Conservation (phyloP, 345 rosid species). For the Noccaea caerulescens region DNA sequence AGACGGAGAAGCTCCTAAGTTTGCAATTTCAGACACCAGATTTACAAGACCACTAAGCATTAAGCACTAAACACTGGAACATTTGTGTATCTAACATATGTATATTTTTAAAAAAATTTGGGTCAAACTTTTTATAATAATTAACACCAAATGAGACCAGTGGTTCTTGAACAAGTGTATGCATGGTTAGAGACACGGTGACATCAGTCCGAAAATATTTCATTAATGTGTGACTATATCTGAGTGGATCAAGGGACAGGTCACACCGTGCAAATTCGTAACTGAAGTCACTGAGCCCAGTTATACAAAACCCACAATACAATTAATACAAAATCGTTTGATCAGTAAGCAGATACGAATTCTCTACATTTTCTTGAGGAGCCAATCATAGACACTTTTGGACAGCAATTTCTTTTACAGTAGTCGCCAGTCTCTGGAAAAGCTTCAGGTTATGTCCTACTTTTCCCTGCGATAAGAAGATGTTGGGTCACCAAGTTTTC, state of each 20-base stretch:
- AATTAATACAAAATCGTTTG: conserved; percentile 25
- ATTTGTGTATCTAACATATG: too few relatives aligned
- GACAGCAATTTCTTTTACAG: conserved; percentile 76
- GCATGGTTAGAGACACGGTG: too few relatives aligned
- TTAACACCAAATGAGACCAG: too few relatives aligned
- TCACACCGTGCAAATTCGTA: background rate
- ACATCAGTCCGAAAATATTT: too few relatives aligned
- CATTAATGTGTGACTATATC: too few relatives aligned
- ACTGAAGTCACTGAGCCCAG: background rate
- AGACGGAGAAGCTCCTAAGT: background rate
- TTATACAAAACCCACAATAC: conserved; percentile 23
- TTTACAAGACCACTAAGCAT: background rate
- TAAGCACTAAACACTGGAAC: too few relatives aligned
- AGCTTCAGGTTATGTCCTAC: conserved; percentile 76
- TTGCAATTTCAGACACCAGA: conserved; percentile 7
- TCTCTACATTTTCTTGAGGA: conserved; percentile 12
- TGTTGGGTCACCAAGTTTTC: conserved; percentile 5
- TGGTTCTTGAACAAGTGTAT: too few relatives aligned
- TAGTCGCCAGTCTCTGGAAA: conserved; percentile 71
- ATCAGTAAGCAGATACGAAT: background rate
- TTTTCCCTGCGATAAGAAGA: conserved; percentile 60
- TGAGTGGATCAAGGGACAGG: too few relatives aligned
- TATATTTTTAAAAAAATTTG: too few relatives aligned
- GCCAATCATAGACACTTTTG: conserved; percentile 45
- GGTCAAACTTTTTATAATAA: too few relatives aligned